These are phyloP conservation scores for Penicillium ochrochloron DNA, from an alignment of 495 filamentous ascomycete genomes.

Conservation along the genomic window DNA sequence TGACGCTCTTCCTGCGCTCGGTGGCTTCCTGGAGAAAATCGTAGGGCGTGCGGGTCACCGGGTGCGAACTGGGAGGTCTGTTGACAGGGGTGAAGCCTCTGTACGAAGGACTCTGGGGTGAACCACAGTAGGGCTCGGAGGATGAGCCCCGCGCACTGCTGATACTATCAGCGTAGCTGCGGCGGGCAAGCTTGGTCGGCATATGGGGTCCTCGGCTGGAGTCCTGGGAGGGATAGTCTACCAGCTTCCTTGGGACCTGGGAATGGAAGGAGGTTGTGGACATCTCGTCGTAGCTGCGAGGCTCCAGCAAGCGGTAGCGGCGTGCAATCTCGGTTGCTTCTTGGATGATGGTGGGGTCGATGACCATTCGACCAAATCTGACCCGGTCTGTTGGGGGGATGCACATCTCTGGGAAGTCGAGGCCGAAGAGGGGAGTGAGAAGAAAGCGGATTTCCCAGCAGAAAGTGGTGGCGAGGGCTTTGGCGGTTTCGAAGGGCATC, in stretches of 20 bases:
- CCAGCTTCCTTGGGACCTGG: neutral
- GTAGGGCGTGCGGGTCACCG: constrained; percentile 8
- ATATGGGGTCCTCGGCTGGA: neutral
- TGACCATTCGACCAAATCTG: constrained; percentile 68
- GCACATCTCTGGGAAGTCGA: constrained; percentile 74
- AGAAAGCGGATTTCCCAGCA: constrained; percentile 83
- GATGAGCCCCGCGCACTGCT: constrained; percentile 34
- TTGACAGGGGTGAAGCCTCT: constrained; percentile 43
- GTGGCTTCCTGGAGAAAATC: constrained; percentile 19
- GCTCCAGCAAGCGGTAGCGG: constrained; percentile 45
- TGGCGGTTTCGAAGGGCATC: constrained; percentile 89
- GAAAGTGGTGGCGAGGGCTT: constrained; percentile 83
- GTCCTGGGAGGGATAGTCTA: constrained; percentile 7
- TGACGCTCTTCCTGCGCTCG: neutral
- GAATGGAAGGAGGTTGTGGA: neutral
- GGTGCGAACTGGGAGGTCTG: constrained; percentile 33
- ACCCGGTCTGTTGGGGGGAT: constrained; percentile 59
- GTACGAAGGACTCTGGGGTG: constrained; percentile 33
- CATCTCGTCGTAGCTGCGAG: constrained; percentile 5
- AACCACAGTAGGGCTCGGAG: constrained; percentile 35
- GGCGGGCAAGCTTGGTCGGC: constrained; percentile 17
- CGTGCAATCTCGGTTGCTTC: constrained; percentile 58
- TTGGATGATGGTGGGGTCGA: constrained; percentile 62
- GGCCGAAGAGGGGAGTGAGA: constrained; percentile 87
- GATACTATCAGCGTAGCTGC: constrained; percentile 28